These are phyloP conservation scores for Aspergillus sp. DNA, from an alignment of 2,329 filamentous ascomycete species.

Conservation along the genomic window DNA sequence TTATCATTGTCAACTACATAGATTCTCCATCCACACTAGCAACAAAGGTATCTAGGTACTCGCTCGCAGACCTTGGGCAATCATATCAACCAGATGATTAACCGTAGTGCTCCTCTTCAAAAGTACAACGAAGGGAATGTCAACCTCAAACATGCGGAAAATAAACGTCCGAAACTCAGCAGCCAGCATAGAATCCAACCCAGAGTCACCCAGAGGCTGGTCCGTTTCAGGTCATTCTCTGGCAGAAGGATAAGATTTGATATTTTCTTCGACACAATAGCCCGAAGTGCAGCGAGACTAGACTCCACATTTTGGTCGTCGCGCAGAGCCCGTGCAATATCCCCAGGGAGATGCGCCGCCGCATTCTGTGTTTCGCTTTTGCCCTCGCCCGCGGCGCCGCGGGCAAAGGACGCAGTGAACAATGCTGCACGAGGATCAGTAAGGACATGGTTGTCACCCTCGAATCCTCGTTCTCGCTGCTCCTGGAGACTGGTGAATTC, in stretches of 20 bases:
- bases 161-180: constrained; percentile 28
- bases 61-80: not conserved
- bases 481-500: not conserved
- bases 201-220: constrained; percentile 15
- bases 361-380: not conserved
- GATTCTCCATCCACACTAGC: too few species aligned
- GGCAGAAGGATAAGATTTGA: not conserved
- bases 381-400: not conserved
- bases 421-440: constrained; percentile 9
- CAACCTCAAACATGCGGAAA: constrained; percentile 19
- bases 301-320: not conserved
- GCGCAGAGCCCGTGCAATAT: not conserved
- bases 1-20: too few species aligned
- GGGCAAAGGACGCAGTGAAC: not conserved
- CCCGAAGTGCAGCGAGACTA: not conserved
- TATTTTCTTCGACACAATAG: not conserved
- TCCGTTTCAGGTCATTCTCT: not conserved
- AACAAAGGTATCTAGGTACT: too few species aligned
- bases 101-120: not conserved
- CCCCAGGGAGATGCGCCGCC: not conserved
- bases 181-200: constrained; percentile 30
- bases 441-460: constrained; percentile 8
- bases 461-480: constrained; percentile 7
- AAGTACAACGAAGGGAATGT: constrained; percentile 21
- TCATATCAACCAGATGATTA: not conserved